Evolutionary conservation across 805 yeast genomes (phyloP), one percentile per base, ranked within the genome.

Genomic region (Kodamaea kaohsiungensis): DNA sequence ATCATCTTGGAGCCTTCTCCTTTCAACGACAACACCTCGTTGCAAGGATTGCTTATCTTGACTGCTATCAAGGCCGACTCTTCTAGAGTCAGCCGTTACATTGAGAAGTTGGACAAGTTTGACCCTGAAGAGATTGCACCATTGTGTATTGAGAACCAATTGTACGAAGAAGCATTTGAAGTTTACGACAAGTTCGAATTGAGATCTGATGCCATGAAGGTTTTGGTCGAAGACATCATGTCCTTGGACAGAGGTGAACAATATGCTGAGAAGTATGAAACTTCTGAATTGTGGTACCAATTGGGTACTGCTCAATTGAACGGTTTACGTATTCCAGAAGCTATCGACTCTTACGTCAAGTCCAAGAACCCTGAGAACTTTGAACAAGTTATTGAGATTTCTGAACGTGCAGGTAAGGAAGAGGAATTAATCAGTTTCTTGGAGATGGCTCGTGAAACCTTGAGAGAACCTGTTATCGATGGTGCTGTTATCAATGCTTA

Each of bases 1-100:
- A 93, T 95, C 67, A 91, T 96, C 59, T 79, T 95, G 63, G 99
- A 95, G 75, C 97, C 98, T 53, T 92, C 98, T 64, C 96, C 98
- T 61, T 95, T 95, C 79, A 91, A 85, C 63, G 98, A 93, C 62
- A 95, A 95, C 70, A 88, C 96, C 61, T 92, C 97, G 22, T 80
- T 95, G 69, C 99, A 95, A 79, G 97, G 97, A 50, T 79, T 95
- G 70, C 77, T 95, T 68, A 82, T 95, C 60, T 82, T 95, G 68
- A 95, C 99, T 60, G 98, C 99, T 39, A 89, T 95, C 69, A 91
- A 91, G 74, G 97, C 96, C 51, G 98, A 93, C 72, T 86, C 91
- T 65, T 78, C 93, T 7, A 88, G 89, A 74, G 97, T 95, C 49
- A 71, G 81, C 59, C 81, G 84, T 50, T 91, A 92, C 70, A 84